Evolutionary conservation across 2,329 filamentous ascomycete species (phyloP).

Genomic region (Ambrosiella xylebori): DNA sequence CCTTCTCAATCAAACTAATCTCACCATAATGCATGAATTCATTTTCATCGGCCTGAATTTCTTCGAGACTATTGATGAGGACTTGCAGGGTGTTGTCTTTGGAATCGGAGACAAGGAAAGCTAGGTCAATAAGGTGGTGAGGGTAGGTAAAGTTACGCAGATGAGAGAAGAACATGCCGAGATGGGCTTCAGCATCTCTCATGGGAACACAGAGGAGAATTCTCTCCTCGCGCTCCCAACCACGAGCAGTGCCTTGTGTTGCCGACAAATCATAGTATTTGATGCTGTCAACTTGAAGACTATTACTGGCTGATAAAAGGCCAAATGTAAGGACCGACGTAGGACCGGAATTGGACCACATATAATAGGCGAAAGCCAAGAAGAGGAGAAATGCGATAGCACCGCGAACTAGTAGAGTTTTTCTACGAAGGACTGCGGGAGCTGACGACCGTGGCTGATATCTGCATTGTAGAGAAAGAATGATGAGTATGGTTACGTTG

Average conservation of each 20-base stretch:
- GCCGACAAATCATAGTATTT: slow-evolving; percentile 92
- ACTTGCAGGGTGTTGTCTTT: slow-evolving; percentile 76
- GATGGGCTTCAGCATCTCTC: slow-evolving; percentile 77
- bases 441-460: slow-evolving; percentile 73
- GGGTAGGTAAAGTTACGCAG: slow-evolving; percentile 93
- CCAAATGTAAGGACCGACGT: slow-evolving; percentile 51
- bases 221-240: slow-evolving; percentile 91
- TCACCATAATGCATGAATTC: slow-evolving; percentile 76
- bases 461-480: slow-evolving; percentile 27
- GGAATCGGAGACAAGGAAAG: slow-evolving; percentile 92
- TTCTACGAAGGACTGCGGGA: slow-evolving; percentile 51
- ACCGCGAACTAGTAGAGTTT: slow-evolving; percentile 54
- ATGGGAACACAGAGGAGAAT: slow-evolving; percentile 90
- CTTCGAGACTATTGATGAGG: slow-evolving; percentile 56
- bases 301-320: slow-evolving; percentile 46
- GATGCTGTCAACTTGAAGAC: slow-evolving; percentile 78
- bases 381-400: slow-evolving; percentile 40
- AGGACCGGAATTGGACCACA: slow-evolving; percentile 43
- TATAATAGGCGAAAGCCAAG: slow-evolving; percentile 53
- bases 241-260: slow-evolving; percentile 76
- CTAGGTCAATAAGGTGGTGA: slow-evolving; percentile 87
- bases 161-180: slow-evolving; percentile 98
- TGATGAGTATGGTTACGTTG: not conserved
- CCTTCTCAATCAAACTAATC: slow-evolving; percentile 95
- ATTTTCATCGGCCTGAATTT: slow-evolving; percentile 64